A percentile compares a stretch with the other conserved stretches of the same genome.
These are phyloP conservation scores for Xerocomellus chrysenteron DNA, from an alignment of 768 basidiomycete species.

Conservation along the genomic window DNA sequence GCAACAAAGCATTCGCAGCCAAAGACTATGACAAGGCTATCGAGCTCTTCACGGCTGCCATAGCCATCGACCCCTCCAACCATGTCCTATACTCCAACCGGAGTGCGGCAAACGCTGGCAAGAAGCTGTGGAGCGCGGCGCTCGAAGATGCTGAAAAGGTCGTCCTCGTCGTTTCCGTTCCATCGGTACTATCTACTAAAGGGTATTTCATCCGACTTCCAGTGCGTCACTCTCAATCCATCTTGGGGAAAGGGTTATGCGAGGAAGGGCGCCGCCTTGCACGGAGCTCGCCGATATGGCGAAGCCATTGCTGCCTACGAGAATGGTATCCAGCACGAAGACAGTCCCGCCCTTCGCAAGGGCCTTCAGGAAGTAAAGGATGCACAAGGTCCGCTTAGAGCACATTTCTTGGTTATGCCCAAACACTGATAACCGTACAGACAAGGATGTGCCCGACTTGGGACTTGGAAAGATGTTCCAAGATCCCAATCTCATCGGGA, in stretches of 20 bases:
- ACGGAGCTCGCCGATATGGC: constrained; percentile 74
- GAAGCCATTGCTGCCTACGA: constrained; percentile 87
- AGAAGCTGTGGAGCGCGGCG: constrained; percentile 73
- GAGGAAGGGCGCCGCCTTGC: constrained; percentile 90
- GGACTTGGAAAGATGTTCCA: constrained; percentile 76
- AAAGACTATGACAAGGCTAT: constrained; percentile 91
- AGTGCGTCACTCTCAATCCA: constrained; percentile 81
- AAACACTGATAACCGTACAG: constrained; percentile 20
- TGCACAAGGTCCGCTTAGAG: constrained; percentile 60
- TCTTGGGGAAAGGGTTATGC: constrained; percentile 89
- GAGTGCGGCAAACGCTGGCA: constrained; percentile 87
- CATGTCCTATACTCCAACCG: constrained; percentile 92
- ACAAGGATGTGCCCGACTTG: constrained; percentile 44
- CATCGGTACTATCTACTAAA: constrained; percentile 3
- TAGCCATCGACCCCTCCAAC: constrained; percentile 78
- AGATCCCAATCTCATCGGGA: constrained; percentile 80
- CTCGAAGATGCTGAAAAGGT: constrained; percentile 91
- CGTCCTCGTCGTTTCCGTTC: background rate
- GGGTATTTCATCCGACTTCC: background rate
- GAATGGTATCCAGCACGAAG: constrained; percentile 76
- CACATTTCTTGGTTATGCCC: background rate
- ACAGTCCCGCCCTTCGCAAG: constrained; percentile 77
- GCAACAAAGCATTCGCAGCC: constrained; percentile 93
- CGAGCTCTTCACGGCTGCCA: constrained; percentile 78
- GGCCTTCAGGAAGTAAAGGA: constrained; percentile 87